Percentiles rank a stretch among this genome's conserved stretches.
Evolutionary conservation across 768 basidiomycete genomes (phyloP).

Genomic region (Podaxis rugospora): DNA sequence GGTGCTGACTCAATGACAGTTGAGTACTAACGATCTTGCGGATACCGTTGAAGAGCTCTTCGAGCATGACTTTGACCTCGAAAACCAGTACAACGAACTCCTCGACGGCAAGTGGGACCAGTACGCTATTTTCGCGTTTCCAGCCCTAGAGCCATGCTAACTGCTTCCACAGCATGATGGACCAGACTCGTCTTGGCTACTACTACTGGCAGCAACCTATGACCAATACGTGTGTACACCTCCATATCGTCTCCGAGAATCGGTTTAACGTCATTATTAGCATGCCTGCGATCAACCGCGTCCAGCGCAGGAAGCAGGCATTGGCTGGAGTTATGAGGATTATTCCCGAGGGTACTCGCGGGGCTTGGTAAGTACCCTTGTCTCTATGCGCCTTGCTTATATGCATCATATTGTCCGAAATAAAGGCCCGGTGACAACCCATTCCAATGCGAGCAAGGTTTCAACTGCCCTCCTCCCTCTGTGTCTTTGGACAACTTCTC

Average conservation of each 20-base stretch:
- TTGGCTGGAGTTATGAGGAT: slow-evolving; percentile 63
- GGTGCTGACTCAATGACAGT: slow-evolving; percentile 16
- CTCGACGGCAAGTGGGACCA: slow-evolving; percentile 66
- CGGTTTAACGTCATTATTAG: slow-evolving; percentile 20
- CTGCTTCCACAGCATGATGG: slow-evolving; percentile 51
- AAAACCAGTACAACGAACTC: slow-evolving; percentile 54
- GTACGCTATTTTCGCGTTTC: slow-evolving; percentile 27
- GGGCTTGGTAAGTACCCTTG: slow-evolving; percentile 44
- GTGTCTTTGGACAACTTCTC: slow-evolving; percentile 55
- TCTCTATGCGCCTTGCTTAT: neutral
- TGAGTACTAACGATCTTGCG: slow-evolving; percentile 55
- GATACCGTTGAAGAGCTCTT: slow-evolving; percentile 53
- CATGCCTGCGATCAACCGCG: slow-evolving; percentile 48
- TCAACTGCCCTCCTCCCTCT: slow-evolving; percentile 45
- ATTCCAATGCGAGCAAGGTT: slow-evolving; percentile 47
- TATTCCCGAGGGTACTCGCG: slow-evolving; percentile 53
- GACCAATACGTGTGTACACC: slow-evolving; percentile 45
- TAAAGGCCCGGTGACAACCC: slow-evolving; percentile 64
- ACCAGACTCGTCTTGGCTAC: slow-evolving; percentile 63
- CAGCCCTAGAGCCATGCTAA: neutral
- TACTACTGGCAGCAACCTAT: slow-evolving; percentile 73
- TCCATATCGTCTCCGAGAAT: neutral
- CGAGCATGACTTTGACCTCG: slow-evolving; percentile 57
- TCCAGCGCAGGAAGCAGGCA: slow-evolving; percentile 51
- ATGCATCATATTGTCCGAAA: neutral